These are phyloP conservation scores for Globisporangium heterothallicum DNA, from an alignment of 352 stramenopile species.

Conservation along the genomic window DNA sequence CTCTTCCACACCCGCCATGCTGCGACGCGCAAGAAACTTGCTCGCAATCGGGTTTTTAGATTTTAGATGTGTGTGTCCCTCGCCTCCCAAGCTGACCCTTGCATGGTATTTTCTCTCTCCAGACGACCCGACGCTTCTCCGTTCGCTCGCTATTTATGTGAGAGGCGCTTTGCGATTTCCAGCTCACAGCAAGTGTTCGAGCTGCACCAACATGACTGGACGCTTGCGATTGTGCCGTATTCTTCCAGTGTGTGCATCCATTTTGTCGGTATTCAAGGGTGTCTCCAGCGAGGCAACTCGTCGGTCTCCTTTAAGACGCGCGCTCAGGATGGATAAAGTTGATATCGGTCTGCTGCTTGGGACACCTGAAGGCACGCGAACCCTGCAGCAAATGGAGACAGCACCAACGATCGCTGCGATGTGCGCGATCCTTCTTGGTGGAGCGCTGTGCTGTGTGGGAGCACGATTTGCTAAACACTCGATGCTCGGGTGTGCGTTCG, in stretches of 20 bases:
- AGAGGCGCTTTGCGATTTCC: background rate
- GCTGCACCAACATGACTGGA: background rate
- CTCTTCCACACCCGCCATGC: too few relatives aligned
- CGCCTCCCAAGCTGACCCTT: too few relatives aligned
- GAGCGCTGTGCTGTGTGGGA: slow-evolving; percentile 10
- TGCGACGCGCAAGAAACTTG: too few relatives aligned
- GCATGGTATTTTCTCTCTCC: background rate
- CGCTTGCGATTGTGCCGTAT: background rate
- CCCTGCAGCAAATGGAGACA: slow-evolving; percentile 15
- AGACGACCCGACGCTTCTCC: background rate
- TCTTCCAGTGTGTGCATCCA: background rate
- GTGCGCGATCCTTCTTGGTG: slow-evolving; percentile 12
- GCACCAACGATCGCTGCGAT: slow-evolving; percentile 15
- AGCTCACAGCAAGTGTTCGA: background rate
- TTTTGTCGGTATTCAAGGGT: background rate
- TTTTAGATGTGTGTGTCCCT: too few relatives aligned
- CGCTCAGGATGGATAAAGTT: slow-evolving; percentile 8
- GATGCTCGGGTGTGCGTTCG: slow-evolving; percentile 20
- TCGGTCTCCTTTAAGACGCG: background rate
- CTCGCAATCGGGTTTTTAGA: too few relatives aligned
- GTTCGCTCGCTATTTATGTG: background rate
- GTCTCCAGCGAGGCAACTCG: background rate
- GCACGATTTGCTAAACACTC: slow-evolving; percentile 13
- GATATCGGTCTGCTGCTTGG: slow-evolving; percentile 15
- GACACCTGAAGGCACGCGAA: slow-evolving; percentile 9